A percentile compares a stretch with the other conserved stretches of the same genome.
Evolutionary conservation across 73 alveolate genomes (phyloP).

Genomic region (Tetrahymena thermophila): DNA sequence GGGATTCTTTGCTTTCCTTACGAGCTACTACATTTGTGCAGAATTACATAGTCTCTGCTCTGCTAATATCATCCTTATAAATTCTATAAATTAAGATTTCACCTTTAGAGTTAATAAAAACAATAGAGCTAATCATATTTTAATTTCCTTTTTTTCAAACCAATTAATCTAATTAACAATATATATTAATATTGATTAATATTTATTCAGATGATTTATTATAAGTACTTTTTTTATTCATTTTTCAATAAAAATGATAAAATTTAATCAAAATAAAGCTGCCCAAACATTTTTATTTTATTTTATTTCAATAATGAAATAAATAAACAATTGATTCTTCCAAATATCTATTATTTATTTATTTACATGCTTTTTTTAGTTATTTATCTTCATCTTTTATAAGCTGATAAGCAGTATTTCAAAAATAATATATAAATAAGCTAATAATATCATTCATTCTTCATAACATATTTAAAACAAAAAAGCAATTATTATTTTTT

Average conservation of each 20-base stretch:
- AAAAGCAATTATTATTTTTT: no score
- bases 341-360: background rate
- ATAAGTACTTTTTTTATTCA: background rate
- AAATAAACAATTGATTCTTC: background rate
- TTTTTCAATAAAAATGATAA: background rate
- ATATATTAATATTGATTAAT: background rate
- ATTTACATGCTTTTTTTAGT: background rate
- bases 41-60: conserved; percentile 86
- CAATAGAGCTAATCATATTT: conserved; percentile 84
- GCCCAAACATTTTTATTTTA: background rate
- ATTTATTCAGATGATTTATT: background rate
- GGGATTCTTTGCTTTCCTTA: conserved; percentile 95
- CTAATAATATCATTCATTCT: no score
- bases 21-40: conserved; percentile 96
- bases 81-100: conserved; percentile 94
- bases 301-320: no score
- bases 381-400: background rate
- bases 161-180: background rate
- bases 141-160: background rate
- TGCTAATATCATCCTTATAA: conserved; percentile 87
- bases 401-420: background rate
- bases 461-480: no score
- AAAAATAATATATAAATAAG: no score
- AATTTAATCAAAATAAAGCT: background rate
- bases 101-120: conserved; percentile 88